These are phyloP conservation scores for Neofusicoccum umdonicola DNA, from an alignment of 2,329 filamentous ascomycete genomes.

Conservation along the genomic window DNA sequence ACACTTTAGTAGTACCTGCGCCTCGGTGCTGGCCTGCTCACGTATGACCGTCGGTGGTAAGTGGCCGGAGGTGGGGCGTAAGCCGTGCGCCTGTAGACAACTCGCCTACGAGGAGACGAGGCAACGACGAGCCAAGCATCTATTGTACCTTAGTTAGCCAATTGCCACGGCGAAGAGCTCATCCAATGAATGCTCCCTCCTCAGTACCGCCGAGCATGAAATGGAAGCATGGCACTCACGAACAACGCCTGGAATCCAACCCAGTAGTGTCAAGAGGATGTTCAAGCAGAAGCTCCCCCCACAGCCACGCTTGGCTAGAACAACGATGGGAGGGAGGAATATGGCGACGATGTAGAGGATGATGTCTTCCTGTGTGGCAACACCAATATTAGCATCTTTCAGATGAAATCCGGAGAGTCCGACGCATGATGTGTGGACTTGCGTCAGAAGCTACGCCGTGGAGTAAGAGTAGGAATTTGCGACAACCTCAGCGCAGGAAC, in stretches of 20 bases:
- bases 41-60: conserved; percentile 6
- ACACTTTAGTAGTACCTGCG: not conserved
- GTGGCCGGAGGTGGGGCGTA: not conserved
- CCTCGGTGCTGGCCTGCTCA: not conserved
- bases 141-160: not conserved
- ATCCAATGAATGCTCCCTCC: too few species aligned
- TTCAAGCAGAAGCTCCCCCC: conserved; percentile 9
- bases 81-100: conserved; percentile 3
- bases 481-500: not conserved
- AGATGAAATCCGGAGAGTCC: too few species aligned
- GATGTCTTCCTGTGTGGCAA: conserved; percentile 8
- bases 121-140: conserved; percentile 15
- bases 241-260: conserved; percentile 12
- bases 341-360: conserved; percentile 11
- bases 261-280: not conserved
- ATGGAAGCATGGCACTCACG: not conserved
- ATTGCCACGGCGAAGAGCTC: too few species aligned
- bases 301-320: conserved; percentile 4
- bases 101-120: not conserved
- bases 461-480: not conserved
- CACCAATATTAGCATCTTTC: not conserved
- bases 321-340: conserved; percentile 10
- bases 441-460: not conserved
- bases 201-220: too few species aligned
- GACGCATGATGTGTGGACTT: not conserved